phyloP scores from a whole-genome alignment of 139 green algal species.

The Zygnema cylindricum region DNA sequence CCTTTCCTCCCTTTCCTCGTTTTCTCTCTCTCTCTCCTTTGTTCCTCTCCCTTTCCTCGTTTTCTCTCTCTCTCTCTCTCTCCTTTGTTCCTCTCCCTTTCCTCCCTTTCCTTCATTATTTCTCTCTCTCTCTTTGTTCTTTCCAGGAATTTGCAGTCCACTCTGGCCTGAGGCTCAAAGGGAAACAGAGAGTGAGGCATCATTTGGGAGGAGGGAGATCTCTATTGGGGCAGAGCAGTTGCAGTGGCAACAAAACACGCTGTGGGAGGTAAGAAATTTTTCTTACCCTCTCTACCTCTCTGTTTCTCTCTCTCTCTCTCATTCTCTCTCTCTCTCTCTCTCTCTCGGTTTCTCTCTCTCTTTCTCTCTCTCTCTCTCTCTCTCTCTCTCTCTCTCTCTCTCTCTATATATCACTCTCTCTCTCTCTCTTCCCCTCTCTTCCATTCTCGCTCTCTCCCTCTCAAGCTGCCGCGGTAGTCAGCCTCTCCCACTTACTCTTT shows the following conservation, averaged over 20 bases:
- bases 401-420: neutral
- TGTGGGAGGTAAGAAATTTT: constrained; percentile 30
- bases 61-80: neutral
- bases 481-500: neutral
- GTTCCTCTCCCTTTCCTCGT: neutral
- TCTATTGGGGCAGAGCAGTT: constrained; percentile 28
- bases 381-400: neutral
- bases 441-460: neutral
- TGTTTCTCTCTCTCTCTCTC: neutral
- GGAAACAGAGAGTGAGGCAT: constrained; percentile 51
- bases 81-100: neutral
- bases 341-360: neutral
- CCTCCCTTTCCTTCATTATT: neutral
- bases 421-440: neutral
- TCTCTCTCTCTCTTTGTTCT: neutral
- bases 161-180: neutral
- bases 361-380: neutral
- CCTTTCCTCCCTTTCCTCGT: neutral
- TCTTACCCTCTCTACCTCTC: constrained; percentile 19
- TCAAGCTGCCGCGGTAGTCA: neutral
- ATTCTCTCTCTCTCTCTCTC: constrained; percentile 21
- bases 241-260: constrained; percentile 46
- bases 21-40: neutral
- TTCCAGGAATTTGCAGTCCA: neutral
- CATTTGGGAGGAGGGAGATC: constrained; percentile 55